Conservation (phyloP, 2,329 filamentous ascomycete species). For the Fusarium nurragi region DNA sequence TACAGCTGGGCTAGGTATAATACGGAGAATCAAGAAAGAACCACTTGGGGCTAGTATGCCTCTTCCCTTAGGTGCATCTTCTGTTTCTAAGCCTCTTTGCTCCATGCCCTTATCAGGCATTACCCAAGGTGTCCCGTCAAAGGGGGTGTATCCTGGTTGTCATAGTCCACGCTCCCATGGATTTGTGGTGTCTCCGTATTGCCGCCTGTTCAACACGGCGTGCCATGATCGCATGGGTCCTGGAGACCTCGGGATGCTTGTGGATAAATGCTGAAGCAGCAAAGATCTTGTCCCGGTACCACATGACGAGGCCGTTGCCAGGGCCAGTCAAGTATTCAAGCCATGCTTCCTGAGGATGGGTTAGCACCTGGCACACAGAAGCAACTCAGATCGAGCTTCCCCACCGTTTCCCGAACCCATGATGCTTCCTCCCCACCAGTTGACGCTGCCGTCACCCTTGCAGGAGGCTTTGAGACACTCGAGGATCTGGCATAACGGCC, state of each 20-base stretch:
- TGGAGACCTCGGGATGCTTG: constrained; percentile 26
- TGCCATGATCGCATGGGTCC: constrained; percentile 28
- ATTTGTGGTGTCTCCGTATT: constrained; percentile 24
- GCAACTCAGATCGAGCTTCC: constrained; percentile 35
- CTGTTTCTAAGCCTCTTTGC: constrained; percentile 11
- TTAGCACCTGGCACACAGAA: constrained; percentile 20
- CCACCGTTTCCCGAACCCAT: constrained; percentile 43
- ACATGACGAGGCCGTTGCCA: constrained; percentile 33
- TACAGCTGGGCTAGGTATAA: constrained; percentile 19
- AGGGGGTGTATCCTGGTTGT: constrained; percentile 21
- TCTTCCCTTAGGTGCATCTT: constrained; percentile 14
- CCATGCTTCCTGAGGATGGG: constrained; percentile 26
- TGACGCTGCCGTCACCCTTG: constrained; percentile 44
- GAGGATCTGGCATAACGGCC: constrained; percentile 47
- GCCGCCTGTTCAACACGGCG: constrained; percentile 16
- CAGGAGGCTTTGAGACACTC: constrained; percentile 43
- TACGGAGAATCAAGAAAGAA: not conserved
- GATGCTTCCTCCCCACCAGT: constrained; percentile 36
- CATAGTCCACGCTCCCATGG: constrained; percentile 3
- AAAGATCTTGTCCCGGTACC: constrained; percentile 13
- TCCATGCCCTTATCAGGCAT: constrained; percentile 7
- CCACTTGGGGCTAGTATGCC: constrained; percentile 13
- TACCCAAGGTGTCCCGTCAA: constrained; percentile 13
- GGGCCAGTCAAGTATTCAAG: constrained; percentile 22
- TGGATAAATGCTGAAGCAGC: constrained; percentile 23